Evolutionary conservation across 805 yeast genomes (phyloP).

Genomic region (Blastobotrys terrestris): DNA sequence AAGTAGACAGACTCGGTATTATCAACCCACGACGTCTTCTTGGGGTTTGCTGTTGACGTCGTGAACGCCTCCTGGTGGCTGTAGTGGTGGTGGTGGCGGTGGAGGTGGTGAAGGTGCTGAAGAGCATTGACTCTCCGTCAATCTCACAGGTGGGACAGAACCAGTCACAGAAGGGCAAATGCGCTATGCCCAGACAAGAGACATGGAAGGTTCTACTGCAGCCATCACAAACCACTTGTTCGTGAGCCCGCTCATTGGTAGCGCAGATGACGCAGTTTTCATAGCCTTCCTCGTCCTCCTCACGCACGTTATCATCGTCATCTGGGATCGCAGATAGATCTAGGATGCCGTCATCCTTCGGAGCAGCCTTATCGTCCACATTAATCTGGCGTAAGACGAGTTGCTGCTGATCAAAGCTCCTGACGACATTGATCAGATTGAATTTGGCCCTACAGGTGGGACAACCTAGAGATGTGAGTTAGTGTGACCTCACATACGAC

Average conservation of each 20-base stretch:
- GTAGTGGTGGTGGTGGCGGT: too few relatives aligned
- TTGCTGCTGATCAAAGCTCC: constrained; percentile 1
- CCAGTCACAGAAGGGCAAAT: constrained; percentile 27
- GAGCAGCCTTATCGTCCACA: constrained; percentile 15
- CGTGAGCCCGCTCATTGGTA: constrained; percentile 24
- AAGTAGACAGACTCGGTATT: not conserved
- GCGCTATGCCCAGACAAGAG: constrained; percentile 27
- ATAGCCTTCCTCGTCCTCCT: constrained; percentile 1
- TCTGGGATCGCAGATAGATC: not conserved
- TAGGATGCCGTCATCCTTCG: constrained; percentile 3
- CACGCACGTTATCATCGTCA: constrained; percentile 1
- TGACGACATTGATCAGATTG: constrained; percentile 11
- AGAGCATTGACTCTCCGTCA: constrained; percentile 4
- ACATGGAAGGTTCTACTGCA: constrained; percentile 30
- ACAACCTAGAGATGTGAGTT: constrained; percentile 33
- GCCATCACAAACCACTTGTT: constrained; percentile 27
- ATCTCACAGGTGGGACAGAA: constrained; percentile 29
- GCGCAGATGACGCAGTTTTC: constrained; percentile 26
- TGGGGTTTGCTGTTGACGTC: not conserved
- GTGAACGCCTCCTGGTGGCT: not conserved
- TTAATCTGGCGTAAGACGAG: constrained; percentile 1
- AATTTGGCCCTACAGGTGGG: constrained; percentile 54
- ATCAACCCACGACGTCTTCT: not conserved
- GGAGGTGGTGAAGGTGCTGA: not conserved
- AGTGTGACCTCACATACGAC: too few relatives aligned